phyloP scores from a whole-genome alignment of 2,329 filamentous ascomycete genomes.

The Aureobasidium leucospermi region DNA sequence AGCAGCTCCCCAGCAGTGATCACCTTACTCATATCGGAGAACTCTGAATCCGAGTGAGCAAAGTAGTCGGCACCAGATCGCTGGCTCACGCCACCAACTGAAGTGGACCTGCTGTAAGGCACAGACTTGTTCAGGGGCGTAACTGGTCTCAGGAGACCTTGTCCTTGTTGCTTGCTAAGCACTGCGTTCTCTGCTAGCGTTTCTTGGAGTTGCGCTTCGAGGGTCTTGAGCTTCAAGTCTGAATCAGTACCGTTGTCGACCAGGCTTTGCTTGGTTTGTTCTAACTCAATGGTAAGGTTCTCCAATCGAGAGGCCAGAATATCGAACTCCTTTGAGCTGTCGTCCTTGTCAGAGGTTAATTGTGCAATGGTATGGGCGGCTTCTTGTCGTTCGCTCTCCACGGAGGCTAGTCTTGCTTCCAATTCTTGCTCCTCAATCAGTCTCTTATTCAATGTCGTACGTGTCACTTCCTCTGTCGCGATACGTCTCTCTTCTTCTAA shows the following conservation, averaged over 20 bases:
- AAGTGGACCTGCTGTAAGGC: not conserved
- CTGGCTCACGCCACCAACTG: not conserved
- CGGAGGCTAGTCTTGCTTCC: not conserved
- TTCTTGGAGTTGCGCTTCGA: slow-evolving; percentile 6
- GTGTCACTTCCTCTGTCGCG: no score
- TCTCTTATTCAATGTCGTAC: slow-evolving; percentile 3
- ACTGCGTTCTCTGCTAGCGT: slow-evolving; percentile 14
- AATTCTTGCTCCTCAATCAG: slow-evolving; percentile 3
- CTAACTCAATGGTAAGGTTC: slow-evolving; percentile 15
- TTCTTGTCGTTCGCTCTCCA: slow-evolving; percentile 13
- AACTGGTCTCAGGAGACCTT: not conserved
- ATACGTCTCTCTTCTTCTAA: slow-evolving; percentile 1
- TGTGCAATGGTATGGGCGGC: not conserved
- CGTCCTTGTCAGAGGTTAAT: slow-evolving; percentile 12
- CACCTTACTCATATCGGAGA: slow-evolving; percentile 28
- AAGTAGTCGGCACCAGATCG: not conserved
- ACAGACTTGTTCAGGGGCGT: slow-evolving; percentile 8
- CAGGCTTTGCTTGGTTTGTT: slow-evolving; percentile 12
- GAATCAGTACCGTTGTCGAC: slow-evolving; percentile 12
- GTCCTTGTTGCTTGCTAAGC: not conserved
- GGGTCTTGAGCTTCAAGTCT: slow-evolving; percentile 8
- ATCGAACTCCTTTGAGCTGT: slow-evolving; percentile 13
- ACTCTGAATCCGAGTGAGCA: slow-evolving; percentile 22
- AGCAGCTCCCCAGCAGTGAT: slow-evolving; percentile 29
- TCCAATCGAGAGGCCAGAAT: slow-evolving; percentile 7